Evolutionary conservation across 345 rosid genomes (phyloP), one percentile per base, ranked within the genome.

Genomic region (Salix suchowensis): DNA sequence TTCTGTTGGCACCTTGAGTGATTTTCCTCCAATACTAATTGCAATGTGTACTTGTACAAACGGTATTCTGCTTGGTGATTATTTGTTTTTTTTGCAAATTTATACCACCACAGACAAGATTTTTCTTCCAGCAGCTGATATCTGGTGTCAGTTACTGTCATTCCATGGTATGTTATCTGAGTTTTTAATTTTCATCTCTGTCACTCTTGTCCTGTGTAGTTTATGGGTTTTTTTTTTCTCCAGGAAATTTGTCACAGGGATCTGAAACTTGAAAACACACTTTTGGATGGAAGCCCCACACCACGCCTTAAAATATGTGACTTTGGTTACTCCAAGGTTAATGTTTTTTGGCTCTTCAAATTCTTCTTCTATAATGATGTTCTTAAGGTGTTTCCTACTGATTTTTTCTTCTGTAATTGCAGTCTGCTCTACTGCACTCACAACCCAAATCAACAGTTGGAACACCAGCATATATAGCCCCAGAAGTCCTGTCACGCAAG

Each of bases 131-230:
- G 86, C 97, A 92, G 81, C 89, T 92, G 67, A 89, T 90, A 79
- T 92, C 97, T 70, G 94, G 97, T 68, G 97, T 92, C 86, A 92
- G 97, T 89, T 92, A 89, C 83, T 92, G 94, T 64, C 97, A 92
- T 84, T 86, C 88, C 76, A 92, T 90, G 94, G 97, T 92, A 88
- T 71, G 73, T 34, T 67, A 64, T 26, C 60, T 55, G 8, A 44
- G 40, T 50, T 71, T 42, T 75, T 24, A 15, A 42, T 18, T 50
- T 55, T 50, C 65, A 11, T 34, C 16, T 54, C 9, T n/a, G 23
- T 44, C 6, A 67, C 24, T 13, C 13, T 9, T 71, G 24, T 64
- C 64, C 42, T 61, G 9, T 24, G 62, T 30, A 60, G 23, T 32
- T 32, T 24, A 19, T 74, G 46, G 72, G 11, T 74, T 80, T 80